phyloP scores from a whole-genome alignment of 768 basidiomycete species.

The Leccinum aurantiacum region DNA sequence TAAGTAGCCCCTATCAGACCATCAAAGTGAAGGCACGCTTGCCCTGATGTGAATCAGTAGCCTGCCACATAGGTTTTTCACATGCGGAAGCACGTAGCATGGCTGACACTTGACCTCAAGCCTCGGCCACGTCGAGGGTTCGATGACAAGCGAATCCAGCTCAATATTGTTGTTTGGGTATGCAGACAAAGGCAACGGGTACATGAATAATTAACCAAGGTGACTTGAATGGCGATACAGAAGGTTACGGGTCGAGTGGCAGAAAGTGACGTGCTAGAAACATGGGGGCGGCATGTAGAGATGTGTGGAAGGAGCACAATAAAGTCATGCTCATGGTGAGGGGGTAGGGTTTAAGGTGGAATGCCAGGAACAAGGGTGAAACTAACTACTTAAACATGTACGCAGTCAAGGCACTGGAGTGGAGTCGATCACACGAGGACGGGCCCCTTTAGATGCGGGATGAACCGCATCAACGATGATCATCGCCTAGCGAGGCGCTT shows the following conservation, averaged over 20 bases:
- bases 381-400: slow-evolving; percentile 12
- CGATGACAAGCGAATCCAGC: not conserved
- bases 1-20: too few species aligned
- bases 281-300: slow-evolving; percentile 7
- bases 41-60: too few species aligned
- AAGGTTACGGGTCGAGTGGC: not conserved
- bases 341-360: not conserved
- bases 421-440: not conserved
- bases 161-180: not conserved
- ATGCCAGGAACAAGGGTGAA: slow-evolving; percentile 2
- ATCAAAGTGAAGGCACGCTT: too few species aligned
- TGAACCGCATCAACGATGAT: slow-evolving; percentile 1
- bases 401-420: not conserved
- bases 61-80: not conserved
- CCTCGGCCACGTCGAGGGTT: not conserved
- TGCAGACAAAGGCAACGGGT: slow-evolving; percentile 1
- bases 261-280: slow-evolving; percentile 2
- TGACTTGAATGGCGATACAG: slow-evolving; percentile 17
- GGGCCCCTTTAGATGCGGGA: not conserved
- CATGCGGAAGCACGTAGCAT: not conserved
- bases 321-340: slow-evolving; percentile 6
- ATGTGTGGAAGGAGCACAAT: slow-evolving; percentile 15
- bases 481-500: slow-evolving; percentile 71
- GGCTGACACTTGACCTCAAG: not conserved
- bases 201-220: slow-evolving; percentile 19